Conservation (phyloP, 2,329 filamentous ascomycete species). For the Phyllosticta citribraziliensis region DNA sequence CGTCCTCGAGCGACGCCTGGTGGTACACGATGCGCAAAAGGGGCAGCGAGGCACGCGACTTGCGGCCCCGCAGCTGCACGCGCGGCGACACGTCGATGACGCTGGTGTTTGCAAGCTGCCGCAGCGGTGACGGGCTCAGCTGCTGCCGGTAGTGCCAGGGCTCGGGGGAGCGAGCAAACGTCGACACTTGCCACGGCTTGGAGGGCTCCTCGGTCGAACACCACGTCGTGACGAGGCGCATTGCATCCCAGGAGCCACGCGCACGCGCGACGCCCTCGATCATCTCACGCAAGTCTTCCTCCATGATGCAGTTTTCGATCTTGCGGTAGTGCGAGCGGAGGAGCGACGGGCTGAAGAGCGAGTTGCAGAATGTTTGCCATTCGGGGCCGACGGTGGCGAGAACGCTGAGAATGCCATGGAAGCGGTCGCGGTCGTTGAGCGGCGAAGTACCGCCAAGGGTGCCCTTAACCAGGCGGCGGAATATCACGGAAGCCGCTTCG, state of each 20-base stretch:
- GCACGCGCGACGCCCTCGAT: slow-evolving; percentile 45
- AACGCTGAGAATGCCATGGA: slow-evolving; percentile 14
- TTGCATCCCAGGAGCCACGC: slow-evolving; percentile 39
- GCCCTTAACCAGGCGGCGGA: not conserved
- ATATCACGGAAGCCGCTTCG: not conserved
- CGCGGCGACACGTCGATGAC: not conserved
- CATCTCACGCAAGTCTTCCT: slow-evolving; percentile 33
- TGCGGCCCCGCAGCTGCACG: not conserved
- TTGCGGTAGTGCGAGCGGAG: slow-evolving; percentile 1
- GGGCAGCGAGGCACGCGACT: not conserved
- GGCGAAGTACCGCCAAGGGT: not conserved
- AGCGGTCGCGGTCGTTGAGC: not conserved
- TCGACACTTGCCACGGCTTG: not conserved
- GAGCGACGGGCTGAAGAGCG: not conserved
- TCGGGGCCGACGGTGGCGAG: slow-evolving; percentile 18
- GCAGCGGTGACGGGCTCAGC: not conserved
- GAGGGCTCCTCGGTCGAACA: slow-evolving; percentile 18
- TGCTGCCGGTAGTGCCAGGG: not conserved
- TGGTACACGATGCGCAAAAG: slow-evolving; percentile 4
- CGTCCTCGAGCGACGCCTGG: not conserved
- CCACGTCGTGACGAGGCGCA: slow-evolving; percentile 39
- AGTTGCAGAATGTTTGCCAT: slow-evolving; percentile 10
- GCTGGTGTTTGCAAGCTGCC: not conserved
- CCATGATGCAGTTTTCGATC: slow-evolving; percentile 20
- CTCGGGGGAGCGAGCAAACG: not conserved